Base-by-base conservation (phyloP, 345 rosid species). In the Pugionium dolabratum region DNA sequence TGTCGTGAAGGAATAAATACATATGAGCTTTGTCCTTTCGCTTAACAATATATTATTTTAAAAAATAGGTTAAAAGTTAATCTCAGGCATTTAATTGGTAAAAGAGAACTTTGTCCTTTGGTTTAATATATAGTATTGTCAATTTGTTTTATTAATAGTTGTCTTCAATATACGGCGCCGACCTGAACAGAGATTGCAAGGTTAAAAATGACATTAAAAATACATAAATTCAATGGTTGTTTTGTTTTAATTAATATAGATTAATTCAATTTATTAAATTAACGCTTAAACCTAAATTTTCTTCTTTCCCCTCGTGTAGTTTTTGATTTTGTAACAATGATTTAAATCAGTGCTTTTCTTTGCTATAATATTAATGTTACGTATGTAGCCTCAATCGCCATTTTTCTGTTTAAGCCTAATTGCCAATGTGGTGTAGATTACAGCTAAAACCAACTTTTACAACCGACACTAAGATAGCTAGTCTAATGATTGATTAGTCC, bases 101-200 rank as follows among this genome's bases (percentile, higher is more conserved):
- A 54, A 71, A 56, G 64, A 64, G 46, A 51, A 49, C 37, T 71
- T 40, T 71, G 70, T 48, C 75, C 37, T 41, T 56, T 56, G 64
- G 59, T 71, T 52, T 32, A 48, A 25, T 48, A 63, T 32, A 64
- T n/a, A 33, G 28, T 33, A 71, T 71, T 7, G 50, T 46, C 2
- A n/a, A 5, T 53, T 60, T 40, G 36, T 31, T 59, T 61, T 43
- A 27, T 2, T 39, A 4, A 45, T 64, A 58, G 33, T 72, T 49
- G 48, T 72, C 35, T 36, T 65, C 42, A 58, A 50, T 49, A 42
- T 72, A 41, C 71, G 71, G 76, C 76, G 71, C 76, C 61, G 8
- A 37, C 51, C 7, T 58, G 7, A 51, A 72, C 54, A 71, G 53
- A 48, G 11, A 46, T 54, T 40, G 27, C 41, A 47, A 1, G 28